phyloP scores from a whole-genome alignment of 805 yeast species.

The Sugiyamaella floridensis region DNA sequence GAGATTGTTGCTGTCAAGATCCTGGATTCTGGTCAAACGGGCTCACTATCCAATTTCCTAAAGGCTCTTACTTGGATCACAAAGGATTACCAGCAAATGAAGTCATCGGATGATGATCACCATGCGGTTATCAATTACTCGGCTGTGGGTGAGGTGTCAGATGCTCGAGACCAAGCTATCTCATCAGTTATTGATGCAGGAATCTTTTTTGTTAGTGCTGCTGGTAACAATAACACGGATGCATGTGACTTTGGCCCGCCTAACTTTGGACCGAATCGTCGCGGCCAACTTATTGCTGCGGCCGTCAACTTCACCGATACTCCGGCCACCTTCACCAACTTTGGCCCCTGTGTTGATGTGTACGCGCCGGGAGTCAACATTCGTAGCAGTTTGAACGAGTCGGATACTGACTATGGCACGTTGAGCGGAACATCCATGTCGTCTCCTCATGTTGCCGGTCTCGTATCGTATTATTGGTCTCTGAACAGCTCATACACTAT shows the following conservation, averaged over 20 bases:
- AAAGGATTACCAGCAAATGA: slow-evolving; percentile 53
- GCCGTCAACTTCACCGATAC: slow-evolving; percentile 84
- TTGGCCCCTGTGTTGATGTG: slow-evolving; percentile 91
- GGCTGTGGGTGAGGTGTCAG: slow-evolving; percentile 87
- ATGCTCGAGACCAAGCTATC: slow-evolving; percentile 79
- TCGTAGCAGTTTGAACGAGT: slow-evolving; percentile 42
- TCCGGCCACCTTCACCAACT: slow-evolving; percentile 94
- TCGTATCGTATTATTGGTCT: slow-evolving; percentile 81
- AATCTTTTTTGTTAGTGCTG: slow-evolving; percentile 89
- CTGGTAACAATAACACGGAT: slow-evolving; percentile 90
- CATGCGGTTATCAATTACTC: slow-evolving; percentile 66
- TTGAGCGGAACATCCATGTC: slow-evolving; percentile 96
- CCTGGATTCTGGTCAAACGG: slow-evolving; percentile 49
- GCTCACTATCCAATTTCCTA: slow-evolving; percentile 51
- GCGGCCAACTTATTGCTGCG: slow-evolving; percentile 76
- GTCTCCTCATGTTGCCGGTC: slow-evolving; percentile 91
- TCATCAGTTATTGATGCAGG: slow-evolving; percentile 87
- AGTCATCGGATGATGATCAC: slow-evolving; percentile 32
- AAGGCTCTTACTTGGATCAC: slow-evolving; percentile 56
- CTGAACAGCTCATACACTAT: slow-evolving; percentile 57
- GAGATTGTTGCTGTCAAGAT: slow-evolving; percentile 55
- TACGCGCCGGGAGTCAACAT: slow-evolving; percentile 95
- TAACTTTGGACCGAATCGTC: slow-evolving; percentile 32
- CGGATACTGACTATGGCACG: slow-evolving; percentile 26
- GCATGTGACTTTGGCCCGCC: slow-evolving; percentile 94